These are phyloP conservation scores for Aureoboletus auriporus DNA, from an alignment of 768 basidiomycete species.

Conservation along the genomic window DNA sequence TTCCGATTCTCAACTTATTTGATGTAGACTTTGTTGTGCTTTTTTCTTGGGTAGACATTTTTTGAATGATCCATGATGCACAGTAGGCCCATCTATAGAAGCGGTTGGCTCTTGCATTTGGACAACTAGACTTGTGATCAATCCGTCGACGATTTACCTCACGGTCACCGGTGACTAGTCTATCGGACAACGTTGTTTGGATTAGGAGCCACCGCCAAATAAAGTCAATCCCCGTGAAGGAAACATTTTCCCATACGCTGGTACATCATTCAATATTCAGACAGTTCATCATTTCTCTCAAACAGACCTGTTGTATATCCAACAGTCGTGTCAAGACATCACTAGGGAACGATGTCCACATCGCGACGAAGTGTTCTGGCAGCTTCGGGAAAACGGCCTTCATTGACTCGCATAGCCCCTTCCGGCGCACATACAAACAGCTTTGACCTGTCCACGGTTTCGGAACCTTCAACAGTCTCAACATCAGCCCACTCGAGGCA, in stretches of 20 bases:
- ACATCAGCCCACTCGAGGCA: slow-evolving; percentile 20
- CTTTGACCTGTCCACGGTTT: slow-evolving; percentile 14
- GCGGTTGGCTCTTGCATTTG: slow-evolving; percentile 4
- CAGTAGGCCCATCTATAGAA: no score
- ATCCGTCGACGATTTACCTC: no score
- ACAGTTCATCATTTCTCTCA: neutral
- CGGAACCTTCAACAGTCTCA: slow-evolving; percentile 17
- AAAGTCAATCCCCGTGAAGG: slow-evolving; percentile 9
- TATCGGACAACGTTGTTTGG: slow-evolving; percentile 10
- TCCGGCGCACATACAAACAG: slow-evolving; percentile 1
- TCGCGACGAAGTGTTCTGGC: slow-evolving; percentile 20
- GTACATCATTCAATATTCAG: neutral
- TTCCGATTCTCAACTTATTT: neutral
- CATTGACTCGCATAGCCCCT: slow-evolving; percentile 8
- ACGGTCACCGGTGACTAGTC: no score
- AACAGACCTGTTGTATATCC: neutral
- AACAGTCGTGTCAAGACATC: neutral
- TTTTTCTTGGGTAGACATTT: neutral
- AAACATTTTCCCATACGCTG: slow-evolving; percentile 12
- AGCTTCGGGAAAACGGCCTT: slow-evolving; percentile 16
- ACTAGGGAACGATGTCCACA: slow-evolving; percentile 21
- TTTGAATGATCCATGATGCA: no score
- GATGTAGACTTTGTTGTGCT: neutral
- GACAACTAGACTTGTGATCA: no score
- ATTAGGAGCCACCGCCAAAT: slow-evolving; percentile 11